Percentiles rank a stretch among this genome's conserved stretches.
These are phyloP conservation scores for Trypanosoma avium DNA, from an alignment of 208 protist species.

Conservation along the genomic window DNA sequence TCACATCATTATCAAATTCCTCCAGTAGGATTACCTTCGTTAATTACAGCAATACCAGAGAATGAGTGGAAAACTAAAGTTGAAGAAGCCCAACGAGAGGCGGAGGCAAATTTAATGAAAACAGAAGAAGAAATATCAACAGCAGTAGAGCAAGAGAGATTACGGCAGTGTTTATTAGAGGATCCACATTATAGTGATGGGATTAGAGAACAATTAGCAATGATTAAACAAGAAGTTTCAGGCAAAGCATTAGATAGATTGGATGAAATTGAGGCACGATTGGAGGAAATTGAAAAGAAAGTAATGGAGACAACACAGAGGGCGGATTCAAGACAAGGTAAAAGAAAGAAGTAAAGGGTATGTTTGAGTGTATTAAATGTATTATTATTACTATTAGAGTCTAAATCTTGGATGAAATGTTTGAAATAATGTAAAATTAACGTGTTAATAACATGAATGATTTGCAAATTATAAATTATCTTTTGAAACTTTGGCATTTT, in stretches of 20 bases:
- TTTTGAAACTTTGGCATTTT: too few relatives aligned
- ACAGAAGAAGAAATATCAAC: slow-evolving; percentile 34
- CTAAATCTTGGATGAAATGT: too few relatives aligned
- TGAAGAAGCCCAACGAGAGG: slow-evolving; percentile 56
- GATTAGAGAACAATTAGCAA: slow-evolving; percentile 75
- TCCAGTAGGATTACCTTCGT: slow-evolving; percentile 54
- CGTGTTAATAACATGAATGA: too few relatives aligned
- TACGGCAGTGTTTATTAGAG: slow-evolving; percentile 42
- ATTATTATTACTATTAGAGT: slow-evolving; percentile 9
- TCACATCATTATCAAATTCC: slow-evolving; percentile 51
- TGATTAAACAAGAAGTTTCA: slow-evolving; percentile 68
- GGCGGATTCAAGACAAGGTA: slow-evolving; percentile 25
- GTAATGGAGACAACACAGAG: slow-evolving; percentile 37
- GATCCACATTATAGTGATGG: slow-evolving; percentile 64
- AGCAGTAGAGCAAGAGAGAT: slow-evolving; percentile 42
- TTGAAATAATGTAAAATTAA: too few relatives aligned
- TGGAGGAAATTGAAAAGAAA: slow-evolving; percentile 73
- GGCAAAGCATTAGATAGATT: slow-evolving; percentile 53
- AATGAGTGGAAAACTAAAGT: slow-evolving; percentile 64
- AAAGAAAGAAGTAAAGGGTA: slow-evolving; percentile 44
- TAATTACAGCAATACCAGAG: slow-evolving; percentile 50
- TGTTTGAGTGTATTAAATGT: slow-evolving; percentile 10
- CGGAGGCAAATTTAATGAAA: slow-evolving; percentile 61
- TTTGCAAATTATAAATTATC: too few relatives aligned
- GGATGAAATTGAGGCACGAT: slow-evolving; percentile 72